Evolutionary conservation across 371 early-diverging fungal species (phyloP).

Genomic region (Apophysomyces trapeziformis): DNA sequence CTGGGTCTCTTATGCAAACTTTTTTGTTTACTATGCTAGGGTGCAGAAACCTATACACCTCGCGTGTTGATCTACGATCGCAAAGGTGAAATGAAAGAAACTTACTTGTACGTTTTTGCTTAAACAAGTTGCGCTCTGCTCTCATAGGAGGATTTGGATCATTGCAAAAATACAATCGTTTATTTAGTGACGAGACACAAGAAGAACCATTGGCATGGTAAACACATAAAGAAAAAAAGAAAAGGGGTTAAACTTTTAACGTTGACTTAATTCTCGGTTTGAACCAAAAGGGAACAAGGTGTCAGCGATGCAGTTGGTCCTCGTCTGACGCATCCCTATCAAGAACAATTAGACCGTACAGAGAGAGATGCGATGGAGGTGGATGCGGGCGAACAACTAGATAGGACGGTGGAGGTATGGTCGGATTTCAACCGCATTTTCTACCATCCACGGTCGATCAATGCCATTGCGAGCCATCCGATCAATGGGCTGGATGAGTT

Average conservation of each 20-base stretch:
- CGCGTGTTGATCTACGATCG: slow-evolving; percentile 78
- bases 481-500: slow-evolving; percentile 75
- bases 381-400: slow-evolving; percentile 32
- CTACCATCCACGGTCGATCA: slow-evolving; percentile 76
- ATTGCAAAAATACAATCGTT: slow-evolving; percentile 64
- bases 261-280: too few relatives aligned
- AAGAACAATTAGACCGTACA: slow-evolving; percentile 56
- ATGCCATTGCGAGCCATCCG: slow-evolving; percentile 63
- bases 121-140: neutral
- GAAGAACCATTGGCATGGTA: slow-evolving; percentile 39
- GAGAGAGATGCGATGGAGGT: slow-evolving; percentile 18
- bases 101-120: neutral
- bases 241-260: neutral
- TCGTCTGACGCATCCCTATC: slow-evolving; percentile 52
- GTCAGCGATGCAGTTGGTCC: slow-evolving; percentile 35
- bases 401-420: slow-evolving; percentile 68
- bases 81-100: slow-evolving; percentile 52
- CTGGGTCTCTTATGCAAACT: too few relatives aligned
- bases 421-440: slow-evolving; percentile 80
- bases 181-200: slow-evolving; percentile 49
- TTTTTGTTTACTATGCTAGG: slow-evolving; percentile 36
- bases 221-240: neutral
- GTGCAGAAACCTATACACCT: slow-evolving; percentile 75
- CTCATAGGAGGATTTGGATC: slow-evolving; percentile 73
- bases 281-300: slow-evolving; percentile 50